phyloP scores from a whole-genome alignment of 2,329 filamentous ascomycete genomes.

The Fusarium pilosicola region DNA sequence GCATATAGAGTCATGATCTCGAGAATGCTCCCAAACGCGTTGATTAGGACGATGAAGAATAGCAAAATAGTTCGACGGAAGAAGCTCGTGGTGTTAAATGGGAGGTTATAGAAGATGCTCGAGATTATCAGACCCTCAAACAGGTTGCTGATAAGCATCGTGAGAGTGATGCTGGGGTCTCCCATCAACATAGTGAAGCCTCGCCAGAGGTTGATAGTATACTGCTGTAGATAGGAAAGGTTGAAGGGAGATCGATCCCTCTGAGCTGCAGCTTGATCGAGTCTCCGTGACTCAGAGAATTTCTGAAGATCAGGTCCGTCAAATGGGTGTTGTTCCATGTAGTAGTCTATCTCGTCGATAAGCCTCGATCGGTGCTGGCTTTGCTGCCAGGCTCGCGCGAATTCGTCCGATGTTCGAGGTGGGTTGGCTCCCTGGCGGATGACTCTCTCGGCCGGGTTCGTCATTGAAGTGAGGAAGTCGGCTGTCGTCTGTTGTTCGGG shows the following conservation, averaged over 20 bases:
- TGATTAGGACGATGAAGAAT: constrained; percentile 35
- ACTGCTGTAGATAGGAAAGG: constrained; percentile 24
- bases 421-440: constrained; percentile 46
- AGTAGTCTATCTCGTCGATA: constrained; percentile 46
- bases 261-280: constrained; percentile 31
- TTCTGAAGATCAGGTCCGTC: constrained; percentile 32
- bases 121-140: constrained; percentile 26
- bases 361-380: constrained; percentile 41
- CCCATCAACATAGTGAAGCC: constrained; percentile 20
- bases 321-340: constrained; percentile 37
- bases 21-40: constrained; percentile 33
- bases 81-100: constrained; percentile 15
- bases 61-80: constrained; percentile 17
- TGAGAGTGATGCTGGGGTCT: constrained; percentile 23
- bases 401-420: constrained; percentile 50
- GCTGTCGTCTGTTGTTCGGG: constrained; percentile 68
- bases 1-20: constrained; percentile 40
- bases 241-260: constrained; percentile 29
- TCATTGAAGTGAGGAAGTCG: constrained; percentile 72
- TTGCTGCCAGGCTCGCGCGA: constrained; percentile 46
- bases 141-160: constrained; percentile 34
- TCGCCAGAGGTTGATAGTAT: constrained; percentile 20
- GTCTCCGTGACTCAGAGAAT: constrained; percentile 29
- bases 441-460: constrained; percentile 49
- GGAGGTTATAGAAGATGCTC: constrained; percentile 34